phyloP scores from a whole-genome alignment of 1,284 basidiomycete species.

The Bjerkandera adusta region DNA sequence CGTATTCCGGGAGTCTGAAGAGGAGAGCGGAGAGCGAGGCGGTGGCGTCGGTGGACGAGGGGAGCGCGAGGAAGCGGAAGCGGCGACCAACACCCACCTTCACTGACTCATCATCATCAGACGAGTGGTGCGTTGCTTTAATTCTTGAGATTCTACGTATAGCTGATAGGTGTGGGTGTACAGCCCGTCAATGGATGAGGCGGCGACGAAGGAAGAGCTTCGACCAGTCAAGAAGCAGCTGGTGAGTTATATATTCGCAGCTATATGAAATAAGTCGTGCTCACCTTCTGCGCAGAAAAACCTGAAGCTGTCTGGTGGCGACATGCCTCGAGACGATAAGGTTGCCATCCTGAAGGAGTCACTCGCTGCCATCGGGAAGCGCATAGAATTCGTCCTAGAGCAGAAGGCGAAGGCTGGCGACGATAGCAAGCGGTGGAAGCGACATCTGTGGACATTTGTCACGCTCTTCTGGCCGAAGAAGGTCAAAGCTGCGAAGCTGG shows the following conservation, averaged over 20 bases:
- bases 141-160: conserved; percentile 4
- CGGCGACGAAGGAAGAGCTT: conserved; percentile 91
- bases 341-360: conserved; percentile 96
- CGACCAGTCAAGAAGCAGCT: conserved; percentile 97
- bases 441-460: conserved; percentile 97
- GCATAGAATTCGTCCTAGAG: conserved; percentile 85
- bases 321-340: conserved; percentile 92
- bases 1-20: conserved; percentile 56
- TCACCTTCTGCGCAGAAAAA: conserved; percentile 64
- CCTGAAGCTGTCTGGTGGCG: conserved; percentile 89
- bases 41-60: conserved; percentile 74
- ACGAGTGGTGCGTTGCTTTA: conserved; percentile 70
- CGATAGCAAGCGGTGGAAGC: conserved; percentile 83
- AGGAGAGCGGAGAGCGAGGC: conserved; percentile 81
- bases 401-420: conserved; percentile 76
- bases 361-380: conserved; percentile 88
- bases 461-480: conserved; percentile 98
- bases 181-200: conserved; percentile 96
- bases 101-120: conserved; percentile 85
- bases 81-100: conserved; percentile 88
- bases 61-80: conserved; percentile 71
- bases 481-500: conserved; percentile 87
- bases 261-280: conserved; percentile 1
- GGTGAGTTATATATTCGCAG: conserved; percentile 42
- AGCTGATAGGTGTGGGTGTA: no score